phyloP scores from a whole-genome alignment of 2,329 filamentous ascomycete species.

The Thielaviopsis punctulata region DNA sequence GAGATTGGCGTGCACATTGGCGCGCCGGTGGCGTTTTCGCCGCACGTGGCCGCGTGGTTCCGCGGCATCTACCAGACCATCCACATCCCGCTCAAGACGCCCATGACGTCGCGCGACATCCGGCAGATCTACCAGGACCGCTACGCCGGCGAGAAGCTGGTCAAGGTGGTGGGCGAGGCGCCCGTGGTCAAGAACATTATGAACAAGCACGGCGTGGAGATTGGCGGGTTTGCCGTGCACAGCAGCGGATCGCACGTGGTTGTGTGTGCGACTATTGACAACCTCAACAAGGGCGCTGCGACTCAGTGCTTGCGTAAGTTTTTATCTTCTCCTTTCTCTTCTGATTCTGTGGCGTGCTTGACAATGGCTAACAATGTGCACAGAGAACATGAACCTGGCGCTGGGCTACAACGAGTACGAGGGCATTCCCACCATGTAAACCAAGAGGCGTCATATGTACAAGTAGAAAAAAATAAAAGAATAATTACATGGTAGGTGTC shows the following conservation, averaged over 20 bases:
- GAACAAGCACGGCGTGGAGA: conserved; percentile 76
- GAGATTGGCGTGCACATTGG: conserved; percentile 74
- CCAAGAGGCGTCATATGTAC: neutral
- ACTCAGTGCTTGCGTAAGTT: conserved; percentile 80
- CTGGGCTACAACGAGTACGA: conserved; percentile 78
- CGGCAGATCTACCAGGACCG: conserved; percentile 90
- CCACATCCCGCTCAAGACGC: conserved; percentile 68
- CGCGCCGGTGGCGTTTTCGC: conserved; percentile 63
- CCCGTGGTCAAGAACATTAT: conserved; percentile 74
- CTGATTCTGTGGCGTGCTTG: conserved; percentile 5
- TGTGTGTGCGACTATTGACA: conserved; percentile 87
- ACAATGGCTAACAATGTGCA: neutral
- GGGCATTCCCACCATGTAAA: conserved; percentile 49
- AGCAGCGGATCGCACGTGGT: conserved; percentile 78
- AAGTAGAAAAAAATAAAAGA: neutral
- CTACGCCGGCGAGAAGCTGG: conserved; percentile 86
- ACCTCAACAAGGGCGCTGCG: conserved; percentile 79
- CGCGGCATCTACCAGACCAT: conserved; percentile 88
- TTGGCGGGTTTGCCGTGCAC: conserved; percentile 91
- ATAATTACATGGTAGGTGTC: neutral
- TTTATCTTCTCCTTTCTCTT: conserved; percentile 1
- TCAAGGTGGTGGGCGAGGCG: conserved; percentile 79
- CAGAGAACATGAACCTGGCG: conserved; percentile 89
- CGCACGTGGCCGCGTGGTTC: conserved; percentile 95
- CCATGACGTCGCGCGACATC: conserved; percentile 82